These are phyloP conservation scores for Kwoniella shivajii DNA, from an alignment of 1,284 basidiomycete genomes.

Conservation along the genomic window DNA sequence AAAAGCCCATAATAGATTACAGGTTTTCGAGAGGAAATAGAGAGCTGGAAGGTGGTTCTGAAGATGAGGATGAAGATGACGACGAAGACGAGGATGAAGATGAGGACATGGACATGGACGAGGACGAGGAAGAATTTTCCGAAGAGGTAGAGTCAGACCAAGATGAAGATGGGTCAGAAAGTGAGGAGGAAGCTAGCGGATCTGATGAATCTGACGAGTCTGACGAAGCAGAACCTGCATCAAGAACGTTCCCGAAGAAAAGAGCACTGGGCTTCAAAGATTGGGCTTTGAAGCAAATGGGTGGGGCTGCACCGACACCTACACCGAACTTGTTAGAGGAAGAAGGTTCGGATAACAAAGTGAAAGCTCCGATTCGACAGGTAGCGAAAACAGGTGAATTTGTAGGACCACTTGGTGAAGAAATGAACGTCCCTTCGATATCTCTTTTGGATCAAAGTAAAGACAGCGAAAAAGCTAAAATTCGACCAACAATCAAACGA, in stretches of 20 bases:
- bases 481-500: constrained; percentile 67
- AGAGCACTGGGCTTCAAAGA: constrained; percentile 70
- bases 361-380: constrained; percentile 16
- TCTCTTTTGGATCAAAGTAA: constrained; percentile 45
- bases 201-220: constrained; percentile 17
- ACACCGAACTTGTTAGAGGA: constrained; percentile 17
- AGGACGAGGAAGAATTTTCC: constrained; percentile 20
- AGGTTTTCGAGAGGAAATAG: constrained; percentile 5
- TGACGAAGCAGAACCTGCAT: constrained; percentile 21
- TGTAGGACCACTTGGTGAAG: constrained; percentile 52
- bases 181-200: constrained; percentile 27
- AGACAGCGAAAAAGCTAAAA: constrained; percentile 37
- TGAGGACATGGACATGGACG: constrained; percentile 21
- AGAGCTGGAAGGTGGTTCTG: constrained; percentile 16
- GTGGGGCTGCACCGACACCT: constrained; percentile 26
- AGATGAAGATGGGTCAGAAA: constrained; percentile 30
- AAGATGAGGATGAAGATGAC: constrained; percentile 17
- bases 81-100: constrained; percentile 19
- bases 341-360: constrained; percentile 18
- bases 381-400: constrained; percentile 32
- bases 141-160: constrained; percentile 25
- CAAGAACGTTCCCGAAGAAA: constrained; percentile 31
- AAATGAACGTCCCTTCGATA: constrained; percentile 41
- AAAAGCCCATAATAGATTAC: constrained; percentile 18
- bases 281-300: constrained; percentile 75